A percentile compares a stretch with the other conserved stretches of the same genome.
These are phyloP conservation scores for Pistacia integerrima DNA, from an alignment of 345 rosid genomes.

Conservation along the genomic window DNA sequence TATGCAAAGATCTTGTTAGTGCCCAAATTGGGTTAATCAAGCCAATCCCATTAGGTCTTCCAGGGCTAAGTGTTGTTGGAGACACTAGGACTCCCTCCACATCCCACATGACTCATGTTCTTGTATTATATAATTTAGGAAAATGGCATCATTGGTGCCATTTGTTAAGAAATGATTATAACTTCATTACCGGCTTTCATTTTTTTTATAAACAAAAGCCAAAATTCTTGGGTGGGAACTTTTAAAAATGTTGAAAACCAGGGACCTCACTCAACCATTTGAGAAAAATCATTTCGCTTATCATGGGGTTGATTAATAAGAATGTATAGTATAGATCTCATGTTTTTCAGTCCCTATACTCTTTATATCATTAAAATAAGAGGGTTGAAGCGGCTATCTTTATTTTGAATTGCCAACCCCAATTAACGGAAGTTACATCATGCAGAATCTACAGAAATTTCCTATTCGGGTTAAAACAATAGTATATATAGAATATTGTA, in stretches of 20 bases:
- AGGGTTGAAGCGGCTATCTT: conserved; percentile 11
- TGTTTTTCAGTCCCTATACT: background rate
- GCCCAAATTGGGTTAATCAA: conserved; percentile 10
- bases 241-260: conserved; percentile 24
- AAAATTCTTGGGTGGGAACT: conserved; percentile 31
- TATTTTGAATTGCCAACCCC: conserved; percentile 1
- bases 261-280: conserved; percentile 10
- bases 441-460: conserved; percentile 21
- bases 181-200: conserved; percentile 15
- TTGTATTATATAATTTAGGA: conserved; percentile 19
- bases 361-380: background rate
- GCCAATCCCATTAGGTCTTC: conserved; percentile 22
- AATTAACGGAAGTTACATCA: conserved; percentile 18
- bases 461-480: conserved; percentile 20
- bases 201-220: conserved; percentile 39
- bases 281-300: conserved; percentile 5
- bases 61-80: background rate
- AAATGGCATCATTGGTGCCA: conserved; percentile 18
- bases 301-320: conserved; percentile 3
- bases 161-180: conserved; percentile 28
- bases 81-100: conserved; percentile 14
- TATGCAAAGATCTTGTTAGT: background rate
- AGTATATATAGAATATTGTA: background rate
- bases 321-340: background rate
- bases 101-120: conserved; percentile 26